These are phyloP conservation scores for Eimeria sp. DNA, from an alignment of 169 alveolate species.

Conservation along the genomic window DNA sequence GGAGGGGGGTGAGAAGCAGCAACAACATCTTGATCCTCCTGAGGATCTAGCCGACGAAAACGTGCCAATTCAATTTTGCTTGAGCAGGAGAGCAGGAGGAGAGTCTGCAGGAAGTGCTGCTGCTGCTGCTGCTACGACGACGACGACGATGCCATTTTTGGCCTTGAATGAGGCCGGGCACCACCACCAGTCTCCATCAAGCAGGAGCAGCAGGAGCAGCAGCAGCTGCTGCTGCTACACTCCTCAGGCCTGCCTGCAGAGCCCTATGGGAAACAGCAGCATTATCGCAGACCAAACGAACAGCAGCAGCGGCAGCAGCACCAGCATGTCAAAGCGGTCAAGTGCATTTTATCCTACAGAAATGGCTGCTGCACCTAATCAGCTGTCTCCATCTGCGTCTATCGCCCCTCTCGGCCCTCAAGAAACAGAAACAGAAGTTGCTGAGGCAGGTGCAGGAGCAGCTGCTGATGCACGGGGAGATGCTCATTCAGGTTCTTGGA, in stretches of 20 bases:
- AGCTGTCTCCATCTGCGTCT: conserved; percentile 4
- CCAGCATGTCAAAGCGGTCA: neutral
- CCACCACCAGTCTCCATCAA: neutral
- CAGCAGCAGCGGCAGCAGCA: conserved; percentile 25
- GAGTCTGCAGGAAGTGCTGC: neutral
- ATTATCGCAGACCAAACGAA: neutral
- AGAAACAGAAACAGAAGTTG: neutral
- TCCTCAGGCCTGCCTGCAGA: neutral
- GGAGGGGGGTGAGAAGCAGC: neutral
- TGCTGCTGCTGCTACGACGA: neutral
- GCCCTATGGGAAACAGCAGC: neutral
- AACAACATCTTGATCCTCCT: neutral
- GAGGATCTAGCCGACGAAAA: neutral
- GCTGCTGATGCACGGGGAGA: neutral
- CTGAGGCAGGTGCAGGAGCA: neutral
- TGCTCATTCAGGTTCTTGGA: neutral
- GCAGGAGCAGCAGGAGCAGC: conserved; percentile 50
- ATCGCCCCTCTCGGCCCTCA: neutral
- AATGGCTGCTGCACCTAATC: neutral
- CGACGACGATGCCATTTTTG: neutral
- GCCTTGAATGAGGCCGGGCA: conserved; percentile 3
- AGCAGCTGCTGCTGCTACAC: conserved; percentile 6
- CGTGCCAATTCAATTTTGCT: neutral
- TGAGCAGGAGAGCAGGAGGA: neutral
- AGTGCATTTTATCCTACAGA: neutral